phyloP scores from a whole-genome alignment of 2,329 filamentous ascomycete genomes.

The Botrytis tulipae region DNA sequence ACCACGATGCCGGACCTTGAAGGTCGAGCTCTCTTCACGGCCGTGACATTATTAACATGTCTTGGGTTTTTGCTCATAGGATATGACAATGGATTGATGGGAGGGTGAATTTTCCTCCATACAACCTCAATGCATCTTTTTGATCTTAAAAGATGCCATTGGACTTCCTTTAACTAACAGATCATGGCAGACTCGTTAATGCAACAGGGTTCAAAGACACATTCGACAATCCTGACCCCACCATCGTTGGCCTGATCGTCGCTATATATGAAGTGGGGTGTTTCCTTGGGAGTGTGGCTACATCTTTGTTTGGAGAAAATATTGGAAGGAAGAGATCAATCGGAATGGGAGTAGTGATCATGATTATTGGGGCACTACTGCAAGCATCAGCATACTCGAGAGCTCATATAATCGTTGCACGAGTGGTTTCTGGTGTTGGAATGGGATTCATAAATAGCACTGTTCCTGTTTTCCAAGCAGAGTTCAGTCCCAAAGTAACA shows the following conservation, averaged over 20 bases:
- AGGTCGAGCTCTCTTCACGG: conserved; percentile 40
- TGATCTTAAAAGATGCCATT: conserved; percentile 15
- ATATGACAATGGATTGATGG: conserved; percentile 48
- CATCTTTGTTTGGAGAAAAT: conserved; percentile 50
- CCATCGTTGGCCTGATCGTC: conserved; percentile 48
- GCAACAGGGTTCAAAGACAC: conserved; percentile 43
- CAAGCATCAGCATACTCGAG: conserved; percentile 44
- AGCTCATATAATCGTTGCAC: conserved; percentile 52
- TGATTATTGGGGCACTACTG: conserved; percentile 53
- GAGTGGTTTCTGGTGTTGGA: conserved; percentile 49
- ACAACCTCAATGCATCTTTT: neutral
- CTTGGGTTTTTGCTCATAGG: conserved; percentile 50
- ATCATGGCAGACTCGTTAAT: conserved; percentile 38
- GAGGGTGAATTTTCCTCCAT: conserved; percentile 36
- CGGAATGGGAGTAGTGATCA: conserved; percentile 53
- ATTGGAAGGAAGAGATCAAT: conserved; percentile 57
- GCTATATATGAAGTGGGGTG: conserved; percentile 51
- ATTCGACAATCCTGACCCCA: conserved; percentile 43
- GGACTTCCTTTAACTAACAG: neutral
- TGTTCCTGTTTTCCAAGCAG: conserved; percentile 55
- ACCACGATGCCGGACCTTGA: neutral
- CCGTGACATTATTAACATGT: conserved; percentile 47
- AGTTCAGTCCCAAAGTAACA: conserved; percentile 44
- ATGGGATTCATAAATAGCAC: conserved; percentile 47
- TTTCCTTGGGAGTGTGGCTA: conserved; percentile 48